phyloP scores from a whole-genome alignment of 495 filamentous ascomycete species.

The Hyaloscypha bicolor region DNA sequence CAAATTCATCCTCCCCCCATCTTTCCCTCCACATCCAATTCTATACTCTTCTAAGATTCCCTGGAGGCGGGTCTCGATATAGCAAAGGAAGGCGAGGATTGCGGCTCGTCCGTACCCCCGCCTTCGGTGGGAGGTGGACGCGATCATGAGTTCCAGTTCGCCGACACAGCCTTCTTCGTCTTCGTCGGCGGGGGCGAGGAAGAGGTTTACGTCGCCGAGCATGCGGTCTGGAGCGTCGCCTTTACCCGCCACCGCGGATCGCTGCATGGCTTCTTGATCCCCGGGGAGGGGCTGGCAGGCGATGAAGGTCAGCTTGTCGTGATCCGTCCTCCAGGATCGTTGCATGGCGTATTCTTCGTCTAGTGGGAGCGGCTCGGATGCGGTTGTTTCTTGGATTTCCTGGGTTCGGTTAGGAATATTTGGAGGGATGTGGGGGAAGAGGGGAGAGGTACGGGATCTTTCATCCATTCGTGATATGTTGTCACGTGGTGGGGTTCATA shows the following conservation, averaged over 20 bases:
- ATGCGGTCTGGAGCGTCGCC: constrained; percentile 61
- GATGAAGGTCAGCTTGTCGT: constrained; percentile 78
- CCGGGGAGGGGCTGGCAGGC: constrained; percentile 46
- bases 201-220: constrained; percentile 88
- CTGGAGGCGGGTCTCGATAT: constrained; percentile 51
- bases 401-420: constrained; percentile 33
- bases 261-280: background rate
- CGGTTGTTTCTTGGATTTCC: constrained; percentile 81
- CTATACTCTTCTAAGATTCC: constrained; percentile 64
- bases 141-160: constrained; percentile 91
- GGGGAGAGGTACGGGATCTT: constrained; percentile 63
- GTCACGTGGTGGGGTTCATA: constrained; percentile 81
- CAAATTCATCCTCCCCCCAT: constrained; percentile 7
- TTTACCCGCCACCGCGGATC: constrained; percentile 32
- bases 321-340: constrained; percentile 71
- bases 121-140: constrained; percentile 56
- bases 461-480: constrained; percentile 88
- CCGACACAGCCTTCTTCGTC: constrained; percentile 54
- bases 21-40: background rate
- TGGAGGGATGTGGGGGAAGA: background rate
- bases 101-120: constrained; percentile 67
- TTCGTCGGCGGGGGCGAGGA: constrained; percentile 54
- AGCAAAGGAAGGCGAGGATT: constrained; percentile 68
- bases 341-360: constrained; percentile 88
- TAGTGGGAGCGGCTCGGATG: constrained; percentile 77